phyloP scores from a whole-genome alignment of 345 rosid species.

The Aurinia saxatilis region DNA sequence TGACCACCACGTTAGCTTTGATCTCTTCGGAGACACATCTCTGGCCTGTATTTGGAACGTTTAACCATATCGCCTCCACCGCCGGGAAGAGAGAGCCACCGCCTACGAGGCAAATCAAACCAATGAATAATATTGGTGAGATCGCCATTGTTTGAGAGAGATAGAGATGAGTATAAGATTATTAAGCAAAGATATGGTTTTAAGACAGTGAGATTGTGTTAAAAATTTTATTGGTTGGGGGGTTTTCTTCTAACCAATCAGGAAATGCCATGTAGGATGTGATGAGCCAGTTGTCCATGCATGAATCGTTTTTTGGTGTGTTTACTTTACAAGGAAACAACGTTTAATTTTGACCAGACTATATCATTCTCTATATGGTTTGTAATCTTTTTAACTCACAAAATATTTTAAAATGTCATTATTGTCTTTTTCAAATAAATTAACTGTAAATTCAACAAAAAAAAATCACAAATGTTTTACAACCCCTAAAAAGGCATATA shows the following conservation, averaged over 20 bases:
- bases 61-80: slow-evolving; percentile 21
- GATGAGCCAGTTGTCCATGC: neutral
- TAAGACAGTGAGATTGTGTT: too few relatives aligned
- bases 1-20: slow-evolving; percentile 15
- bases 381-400: too few relatives aligned
- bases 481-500: neutral
- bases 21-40: slow-evolving; percentile 21
- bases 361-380: neutral
- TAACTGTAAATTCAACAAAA: too few relatives aligned
- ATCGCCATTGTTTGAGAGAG: slow-evolving; percentile 15
- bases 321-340: slow-evolving; percentile 1
- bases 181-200: neutral
- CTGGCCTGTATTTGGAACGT: slow-evolving; percentile 13
- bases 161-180: neutral
- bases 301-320: neutral
- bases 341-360: slow-evolving; percentile 13
- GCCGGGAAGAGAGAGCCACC: slow-evolving; percentile 5
- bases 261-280: too few relatives aligned
- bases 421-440: too few relatives aligned
- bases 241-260: too few relatives aligned
- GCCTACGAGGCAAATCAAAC: slow-evolving; percentile 11
- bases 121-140: slow-evolving; percentile 10
- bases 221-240: too few relatives aligned
- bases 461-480: too few relatives aligned
- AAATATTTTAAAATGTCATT: too few relatives aligned